Conservation (phyloP, 2,329 filamentous ascomycete genomes). For the Aureobasidium sp. region DNA sequence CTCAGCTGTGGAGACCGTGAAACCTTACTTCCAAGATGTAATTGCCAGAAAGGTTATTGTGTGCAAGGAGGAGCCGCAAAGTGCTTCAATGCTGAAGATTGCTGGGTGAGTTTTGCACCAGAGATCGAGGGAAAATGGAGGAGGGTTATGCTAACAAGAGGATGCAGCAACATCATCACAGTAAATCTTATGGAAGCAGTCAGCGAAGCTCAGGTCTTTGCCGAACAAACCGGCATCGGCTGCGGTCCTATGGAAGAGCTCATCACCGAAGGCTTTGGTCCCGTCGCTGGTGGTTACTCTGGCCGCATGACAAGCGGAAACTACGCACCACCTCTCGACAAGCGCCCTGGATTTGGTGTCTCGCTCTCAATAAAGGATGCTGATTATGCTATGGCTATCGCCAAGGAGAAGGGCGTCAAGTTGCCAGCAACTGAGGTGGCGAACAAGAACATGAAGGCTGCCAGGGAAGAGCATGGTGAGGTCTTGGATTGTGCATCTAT, state of each 20-base stretch:
- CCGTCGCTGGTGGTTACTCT: slow-evolving; percentile 37
- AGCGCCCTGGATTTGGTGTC: slow-evolving; percentile 17
- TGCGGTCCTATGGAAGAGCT: slow-evolving; percentile 36
- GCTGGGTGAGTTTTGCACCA: slow-evolving; percentile 23
- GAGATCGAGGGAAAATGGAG: neutral
- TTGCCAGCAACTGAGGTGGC: slow-evolving; percentile 16
- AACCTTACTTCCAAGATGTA: slow-evolving; percentile 37
- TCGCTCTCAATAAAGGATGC: slow-evolving; percentile 19
- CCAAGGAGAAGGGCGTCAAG: slow-evolving; percentile 11
- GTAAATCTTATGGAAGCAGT: slow-evolving; percentile 41
- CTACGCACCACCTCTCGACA: slow-evolving; percentile 33
- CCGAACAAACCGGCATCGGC: slow-evolving; percentile 40
- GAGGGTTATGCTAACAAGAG: neutral
- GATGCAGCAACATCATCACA: slow-evolving; percentile 35
- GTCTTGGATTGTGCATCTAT: slow-evolving; percentile 10
- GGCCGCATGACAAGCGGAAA: slow-evolving; percentile 38
- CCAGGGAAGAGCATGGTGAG: slow-evolving; percentile 14
- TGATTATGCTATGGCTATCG: slow-evolving; percentile 17
- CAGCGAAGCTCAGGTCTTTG: slow-evolving; percentile 41
- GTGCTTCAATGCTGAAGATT: slow-evolving; percentile 39
- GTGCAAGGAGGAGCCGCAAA: slow-evolving; percentile 38
- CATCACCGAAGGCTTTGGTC: slow-evolving; percentile 38
- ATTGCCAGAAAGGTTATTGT: slow-evolving; percentile 38
- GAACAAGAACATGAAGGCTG: slow-evolving; percentile 16
- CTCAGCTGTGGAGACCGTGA: slow-evolving; percentile 23